Base-by-base conservation (phyloP, 2,329 filamentous ascomycete genomes). In the Aspergillus hiratsukae region DNA sequence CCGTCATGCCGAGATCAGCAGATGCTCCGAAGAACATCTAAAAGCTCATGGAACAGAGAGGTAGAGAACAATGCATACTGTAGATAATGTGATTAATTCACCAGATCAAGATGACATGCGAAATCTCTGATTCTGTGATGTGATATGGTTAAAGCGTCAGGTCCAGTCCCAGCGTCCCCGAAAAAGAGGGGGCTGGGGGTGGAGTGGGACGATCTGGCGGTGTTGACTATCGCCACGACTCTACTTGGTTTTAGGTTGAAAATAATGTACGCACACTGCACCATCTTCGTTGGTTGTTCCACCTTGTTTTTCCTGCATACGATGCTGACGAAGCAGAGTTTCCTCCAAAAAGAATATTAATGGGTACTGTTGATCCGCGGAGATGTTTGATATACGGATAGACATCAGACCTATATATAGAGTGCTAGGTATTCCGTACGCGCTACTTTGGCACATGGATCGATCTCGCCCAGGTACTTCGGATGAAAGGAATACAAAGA, bases 141-240 rank as follows among this genome's bases (percentile, higher is more conserved):
- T 17, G 14, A 17, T 17, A 17, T 37, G 14, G 14, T 7, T n/a
- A 17, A 17, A 37, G 14, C 14, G 31, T 17, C 14, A 17, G 6
- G 17, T 37, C 31, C 31, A 37, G 7, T 7, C 31, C 14, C 17
- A 14, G 17, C 7, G 31, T 37, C 4, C 17, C 31, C 11, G 17
- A 54, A 59, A 59, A 52, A 23, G 49, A 48, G 56, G 58, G 52
- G 58, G 58, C 51, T 60, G 58, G 58, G 55, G 25, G 48, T 59
- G 58, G 58, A 55, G 55, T 35, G 23, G 55, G 48, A 55, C 40
- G 46, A 52, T 49, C 55, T 49, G 51, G n/a, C 21, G 40, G 21
- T 43, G 10, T 43, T 43, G 40, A 11, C 8, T 21, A 21, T 19
- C 19, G 31, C 31, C 31, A 6, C 31, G 31, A 37, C 14, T 17